These are phyloP conservation scores for Flagelloscypha sp. DNA, from an alignment of 768 basidiomycete genomes.

Conservation along the genomic window DNA sequence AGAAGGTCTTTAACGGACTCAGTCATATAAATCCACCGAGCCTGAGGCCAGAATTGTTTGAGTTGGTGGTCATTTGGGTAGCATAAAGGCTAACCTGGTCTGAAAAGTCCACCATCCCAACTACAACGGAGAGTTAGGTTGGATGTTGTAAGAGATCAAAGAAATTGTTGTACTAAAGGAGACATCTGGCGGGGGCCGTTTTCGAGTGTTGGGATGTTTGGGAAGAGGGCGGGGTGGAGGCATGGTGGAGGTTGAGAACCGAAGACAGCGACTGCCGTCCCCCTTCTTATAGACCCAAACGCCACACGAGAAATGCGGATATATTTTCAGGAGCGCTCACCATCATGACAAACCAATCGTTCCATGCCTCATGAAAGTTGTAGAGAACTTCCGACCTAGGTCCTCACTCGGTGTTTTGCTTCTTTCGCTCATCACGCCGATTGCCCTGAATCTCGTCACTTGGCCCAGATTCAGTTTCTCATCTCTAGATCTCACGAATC, in stretches of 20 bases:
- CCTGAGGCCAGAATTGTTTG: constrained; percentile 28
- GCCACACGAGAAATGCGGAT: too few relatives aligned
- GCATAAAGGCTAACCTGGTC: constrained; percentile 41
- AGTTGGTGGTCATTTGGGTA: constrained; percentile 3
- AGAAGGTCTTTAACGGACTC: constrained; percentile 58
- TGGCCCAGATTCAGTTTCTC: too few relatives aligned
- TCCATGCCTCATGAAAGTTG: too few relatives aligned
- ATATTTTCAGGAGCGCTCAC: too few relatives aligned
- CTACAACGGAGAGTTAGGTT: constrained; percentile 25
- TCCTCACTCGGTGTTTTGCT: too few relatives aligned
- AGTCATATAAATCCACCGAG: constrained; percentile 59
- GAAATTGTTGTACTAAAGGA: constrained; percentile 58
- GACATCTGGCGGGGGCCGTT: constrained; percentile 46
- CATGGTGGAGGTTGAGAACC: constrained; percentile 10
- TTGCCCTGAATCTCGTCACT: too few relatives aligned
- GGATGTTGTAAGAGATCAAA: constrained; percentile 5
- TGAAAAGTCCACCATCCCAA: constrained; percentile 76
- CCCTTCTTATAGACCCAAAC: too few relatives aligned
- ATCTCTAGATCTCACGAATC: constrained; percentile 1
- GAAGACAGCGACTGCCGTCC: too few relatives aligned
- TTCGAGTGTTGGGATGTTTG: constrained; percentile 25
- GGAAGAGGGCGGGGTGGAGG: constrained; percentile 9
- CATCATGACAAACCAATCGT: too few relatives aligned
- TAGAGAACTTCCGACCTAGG: too few relatives aligned
- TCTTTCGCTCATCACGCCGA: too few relatives aligned